These are phyloP conservation scores for Mrakia blollopis DNA, from an alignment of 768 basidiomycete genomes.

Conservation along the genomic window DNA sequence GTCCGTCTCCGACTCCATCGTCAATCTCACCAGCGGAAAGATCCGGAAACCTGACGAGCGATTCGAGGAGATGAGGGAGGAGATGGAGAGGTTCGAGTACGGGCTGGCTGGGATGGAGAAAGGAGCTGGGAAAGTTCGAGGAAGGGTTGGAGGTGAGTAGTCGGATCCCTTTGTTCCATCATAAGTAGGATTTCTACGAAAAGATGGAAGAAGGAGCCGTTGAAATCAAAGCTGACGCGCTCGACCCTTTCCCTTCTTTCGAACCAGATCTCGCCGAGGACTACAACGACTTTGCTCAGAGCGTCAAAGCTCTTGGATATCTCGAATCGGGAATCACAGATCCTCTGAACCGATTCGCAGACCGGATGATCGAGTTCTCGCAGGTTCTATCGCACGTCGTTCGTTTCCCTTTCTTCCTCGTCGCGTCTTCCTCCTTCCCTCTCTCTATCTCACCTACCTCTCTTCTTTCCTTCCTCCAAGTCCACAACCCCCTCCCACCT, in stretches of 20 bases:
- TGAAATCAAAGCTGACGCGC: not conserved
- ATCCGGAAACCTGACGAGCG: slow-evolving; percentile 96
- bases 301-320: slow-evolving; percentile 94
- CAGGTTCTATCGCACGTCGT: slow-evolving; percentile 71
- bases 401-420: slow-evolving; percentile 39
- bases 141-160: slow-evolving; percentile 73
- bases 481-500: slow-evolving; percentile 47
- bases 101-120: slow-evolving; percentile 72
- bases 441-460: not conserved
- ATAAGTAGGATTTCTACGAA: no score
- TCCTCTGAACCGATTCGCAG: slow-evolving; percentile 92
- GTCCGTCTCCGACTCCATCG: slow-evolving; percentile 87
- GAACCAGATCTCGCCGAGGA: slow-evolving; percentile 90
- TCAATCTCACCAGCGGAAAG: slow-evolving; percentile 62
- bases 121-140: slow-evolving; percentile 73
- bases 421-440: not conserved
- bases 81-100: slow-evolving; percentile 93
- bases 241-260: not conserved
- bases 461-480: not conserved
- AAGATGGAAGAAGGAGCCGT: not conserved
- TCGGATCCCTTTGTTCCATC: not conserved
- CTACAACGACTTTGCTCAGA: slow-evolving; percentile 94
- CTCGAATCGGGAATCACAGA: slow-evolving; percentile 98
- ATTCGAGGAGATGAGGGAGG: slow-evolving; percentile 85
- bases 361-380: slow-evolving; percentile 91